Conservation (phyloP, 2,329 filamentous ascomycete genomes). For the Fusarium chaquense region DNA sequence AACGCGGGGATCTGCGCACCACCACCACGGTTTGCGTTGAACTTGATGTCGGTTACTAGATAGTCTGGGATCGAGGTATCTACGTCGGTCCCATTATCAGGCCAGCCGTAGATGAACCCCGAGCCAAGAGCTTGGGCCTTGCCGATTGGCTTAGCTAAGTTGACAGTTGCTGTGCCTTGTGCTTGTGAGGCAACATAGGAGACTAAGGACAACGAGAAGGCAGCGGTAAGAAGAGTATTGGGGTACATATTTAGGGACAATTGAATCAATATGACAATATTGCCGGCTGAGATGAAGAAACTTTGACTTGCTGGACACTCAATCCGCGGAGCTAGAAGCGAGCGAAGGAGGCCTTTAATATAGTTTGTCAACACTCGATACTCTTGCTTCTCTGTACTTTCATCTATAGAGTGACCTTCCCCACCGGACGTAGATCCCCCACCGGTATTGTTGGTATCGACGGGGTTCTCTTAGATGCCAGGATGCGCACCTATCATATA, state of each 20-base stretch:
- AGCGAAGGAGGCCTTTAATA: background rate
- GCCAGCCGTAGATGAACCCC: background rate
- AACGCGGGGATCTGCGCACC: background rate
- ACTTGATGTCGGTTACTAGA: background rate
- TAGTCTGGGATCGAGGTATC: background rate
- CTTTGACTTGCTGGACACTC: background rate
- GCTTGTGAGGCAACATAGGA: background rate
- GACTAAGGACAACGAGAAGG: background rate
- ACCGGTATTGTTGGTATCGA: background rate
- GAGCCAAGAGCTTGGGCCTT: background rate
- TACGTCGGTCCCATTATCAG: background rate
- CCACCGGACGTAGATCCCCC: background rate
- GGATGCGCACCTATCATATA: background rate
- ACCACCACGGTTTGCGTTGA: background rate
- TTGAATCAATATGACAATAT: background rate
- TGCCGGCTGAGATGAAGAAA: fast-evolving
- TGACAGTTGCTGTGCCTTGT: background rate
- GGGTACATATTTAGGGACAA: background rate
- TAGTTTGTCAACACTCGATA: background rate
- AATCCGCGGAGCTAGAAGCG: background rate
- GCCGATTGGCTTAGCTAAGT: background rate
- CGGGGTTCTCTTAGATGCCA: background rate
- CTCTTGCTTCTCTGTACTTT: background rate
- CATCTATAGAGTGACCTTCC: background rate
- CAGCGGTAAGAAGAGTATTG: background rate